Evolutionary conservation across 768 basidiomycete species (phyloP), one percentile per base, ranked within the genome.

Genomic region (Dendrothele bispora): DNA sequence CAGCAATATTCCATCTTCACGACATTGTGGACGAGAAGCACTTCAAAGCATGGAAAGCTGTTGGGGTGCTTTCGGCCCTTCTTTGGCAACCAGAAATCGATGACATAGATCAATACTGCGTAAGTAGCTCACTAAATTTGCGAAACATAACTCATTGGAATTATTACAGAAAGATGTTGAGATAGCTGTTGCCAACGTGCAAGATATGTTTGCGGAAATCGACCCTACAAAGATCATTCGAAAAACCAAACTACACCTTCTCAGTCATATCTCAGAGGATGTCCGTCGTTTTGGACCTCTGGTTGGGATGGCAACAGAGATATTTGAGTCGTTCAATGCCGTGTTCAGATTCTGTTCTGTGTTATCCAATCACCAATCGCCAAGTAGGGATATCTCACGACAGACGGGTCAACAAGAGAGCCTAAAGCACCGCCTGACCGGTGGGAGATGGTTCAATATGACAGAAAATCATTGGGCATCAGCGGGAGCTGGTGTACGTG

Each of bases 41-140:
- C 3, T 49, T 66, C 7, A 26, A 53, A 5, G 49, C 38, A 2
- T 67, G 66, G 64, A 43, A 43, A 0, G 28, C 51, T 2, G 51
- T 62, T 17, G 61, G 60, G 0, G 28, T 53, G 10, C 52, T 68
- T 0, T 32, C 56, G 0, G 57, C 66, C 0, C 52, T 67, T 0
- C 41, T 69, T 2, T 69, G 68, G 67, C 50, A 63, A 5, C 61
- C 55, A 0, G 43, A 47, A 28, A 68, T 68, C 12, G 28, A 54
- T 0, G 39, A 67, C 25, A 42, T 18, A 0, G 48, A 64, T 1
- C 7, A 35, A 18, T 68, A 68, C 48, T 24, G 58, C 8, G 60
- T 64, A 17, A n/a, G 36, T 17, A 15, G 14, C 20, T 5, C 17
- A 18, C 7, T 15, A 29, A 17, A 32, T 7, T 17, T 29, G 12